Base-by-base conservation (phyloP, 1,139 yeast genomes). In the Diutina sp. region DNA sequence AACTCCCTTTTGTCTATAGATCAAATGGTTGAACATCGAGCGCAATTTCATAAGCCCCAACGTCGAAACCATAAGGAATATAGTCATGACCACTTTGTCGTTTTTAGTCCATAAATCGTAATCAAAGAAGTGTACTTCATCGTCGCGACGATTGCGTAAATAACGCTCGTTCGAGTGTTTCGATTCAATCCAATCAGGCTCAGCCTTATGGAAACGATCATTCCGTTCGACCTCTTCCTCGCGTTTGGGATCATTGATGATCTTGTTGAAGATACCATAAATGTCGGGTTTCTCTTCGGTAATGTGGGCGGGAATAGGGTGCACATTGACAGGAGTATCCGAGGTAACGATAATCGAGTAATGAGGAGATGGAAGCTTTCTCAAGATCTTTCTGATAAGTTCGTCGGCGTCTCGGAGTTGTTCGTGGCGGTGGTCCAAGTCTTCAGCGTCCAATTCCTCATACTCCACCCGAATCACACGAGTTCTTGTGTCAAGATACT, bases 301-400 rank as follows among this genome's bases (percentile, higher is more conserved):
- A 1, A 70, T 65, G 14, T 57, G 28, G 6, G 61, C 61, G 0
- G 80, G 79, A 0, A 67, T 58, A 1, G 77, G 79, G 46, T 64
- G 64, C 46, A 61, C 63, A 12, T 65, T 67, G 29, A 50, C 28
- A 21, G 64, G 64, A 25, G 67, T 65, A 25, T 60, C 60, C 11
- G 77, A 68, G 0, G 88, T 81, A 55, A 81, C 67, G 6, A 86
- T 67, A 3, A 87, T 69, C 4, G 86, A 72, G 58, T 76, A 76
- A 59, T 78, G 78, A 0, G 93, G 91, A 0, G 89, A 77, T 0
- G 95, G 93, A n/a, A 84, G 65, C 60, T 81, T 83, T 44, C 87
- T 76, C 35, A 84, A 63, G 14, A 85, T 74, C 51, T 72, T 72
- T 56, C 84, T 67, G 8, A 83, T 62, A 58, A 76, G 68, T 56